Percentiles rank a stretch among this genome's conserved stretches.
phyloP scores from a whole-genome alignment of 192 early-diverging fungal genomes.

The Rhizophagus clarus region DNA sequence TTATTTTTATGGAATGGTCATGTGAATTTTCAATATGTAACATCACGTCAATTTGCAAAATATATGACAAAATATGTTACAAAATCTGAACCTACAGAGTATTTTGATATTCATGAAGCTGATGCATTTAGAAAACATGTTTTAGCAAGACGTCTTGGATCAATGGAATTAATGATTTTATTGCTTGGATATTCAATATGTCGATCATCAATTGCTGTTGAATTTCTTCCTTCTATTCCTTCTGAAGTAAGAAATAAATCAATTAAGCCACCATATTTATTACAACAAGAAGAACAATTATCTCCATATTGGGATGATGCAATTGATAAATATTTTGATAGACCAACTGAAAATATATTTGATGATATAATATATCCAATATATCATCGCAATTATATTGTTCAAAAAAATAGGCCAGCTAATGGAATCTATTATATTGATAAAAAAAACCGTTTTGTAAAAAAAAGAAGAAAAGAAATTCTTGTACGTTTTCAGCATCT shows the following conservation, averaged over 20 bases:
- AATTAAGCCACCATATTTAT: background rate
- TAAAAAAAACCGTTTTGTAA: background rate
- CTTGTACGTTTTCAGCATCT: background rate
- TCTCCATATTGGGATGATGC: background rate
- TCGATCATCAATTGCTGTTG: background rate
- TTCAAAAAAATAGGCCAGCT: background rate
- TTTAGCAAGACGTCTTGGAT: background rate
- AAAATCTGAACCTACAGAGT: background rate
- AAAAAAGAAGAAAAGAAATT: background rate
- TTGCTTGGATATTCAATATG: background rate
- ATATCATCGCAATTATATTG: background rate
- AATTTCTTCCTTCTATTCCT: slow-evolving; percentile 4
- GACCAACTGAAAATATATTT: background rate
- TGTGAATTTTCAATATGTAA: slow-evolving; percentile 7
- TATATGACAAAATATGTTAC: slow-evolving; percentile 14
- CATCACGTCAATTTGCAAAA: background rate
- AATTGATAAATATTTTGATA: slow-evolving; percentile 18
- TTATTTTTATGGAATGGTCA: slow-evolving; percentile 1
- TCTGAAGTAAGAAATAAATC: background rate
- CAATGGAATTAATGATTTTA: background rate
- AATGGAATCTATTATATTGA: background rate
- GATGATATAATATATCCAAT: background rate
- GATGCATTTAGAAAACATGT: background rate
- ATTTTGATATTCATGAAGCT: background rate
- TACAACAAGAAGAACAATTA: background rate